Evolutionary conservation across 441 rosid species (phyloP), one percentile per base, ranked within the genome.

Genomic region (Arabidopsis hybrid): DNA sequence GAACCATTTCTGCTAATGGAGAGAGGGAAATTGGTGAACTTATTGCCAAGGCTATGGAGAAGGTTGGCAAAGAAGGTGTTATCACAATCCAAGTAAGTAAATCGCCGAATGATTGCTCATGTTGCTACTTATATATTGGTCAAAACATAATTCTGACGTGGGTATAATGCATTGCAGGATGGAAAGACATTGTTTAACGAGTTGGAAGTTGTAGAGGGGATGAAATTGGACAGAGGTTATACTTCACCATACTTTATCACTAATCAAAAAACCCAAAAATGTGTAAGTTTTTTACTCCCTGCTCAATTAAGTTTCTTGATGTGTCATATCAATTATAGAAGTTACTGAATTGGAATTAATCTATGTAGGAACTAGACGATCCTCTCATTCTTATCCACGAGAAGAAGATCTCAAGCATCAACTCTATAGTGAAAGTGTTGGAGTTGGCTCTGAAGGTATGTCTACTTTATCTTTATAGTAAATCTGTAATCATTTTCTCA

Each of bases 1-100:
- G 97, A 29, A 92, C 96, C 14, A 92, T 92, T 52, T 92, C 97
- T 36, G 87, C 97, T n/a, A 92, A 92, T 82, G 97, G 97, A 17
- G 97, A 92, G 65, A 86, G 95, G 34, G 97, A 92, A 77, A 92
- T 92, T 64, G 97, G 97, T 21, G 96, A 92, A 73, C 65, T 92
- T 64, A 92, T 92, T 45, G 97, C 96, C 12, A 92, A 90, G 78
- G 96, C 97, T 29, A 92, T 92, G 97, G 97, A 92, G 79, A 92
- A 87, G 80, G 97, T 92, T 2, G 97, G 97, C 74, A 92, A 92
- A 75, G 97, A 92, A 74, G 97, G 97, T 61, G 97, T 92, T 4
- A 91, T 91, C 75, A 90, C 97, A 49, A 91, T 91, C 40, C 85
- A 85, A 42, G 97, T 91, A 68, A 84, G 93, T 73, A 2, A 10